Percentiles rank a stretch among this genome's conserved stretches.
phyloP scores from a whole-genome alignment of 1,284 basidiomycete genomes.

The Ceratobasidium sp. region DNA sequence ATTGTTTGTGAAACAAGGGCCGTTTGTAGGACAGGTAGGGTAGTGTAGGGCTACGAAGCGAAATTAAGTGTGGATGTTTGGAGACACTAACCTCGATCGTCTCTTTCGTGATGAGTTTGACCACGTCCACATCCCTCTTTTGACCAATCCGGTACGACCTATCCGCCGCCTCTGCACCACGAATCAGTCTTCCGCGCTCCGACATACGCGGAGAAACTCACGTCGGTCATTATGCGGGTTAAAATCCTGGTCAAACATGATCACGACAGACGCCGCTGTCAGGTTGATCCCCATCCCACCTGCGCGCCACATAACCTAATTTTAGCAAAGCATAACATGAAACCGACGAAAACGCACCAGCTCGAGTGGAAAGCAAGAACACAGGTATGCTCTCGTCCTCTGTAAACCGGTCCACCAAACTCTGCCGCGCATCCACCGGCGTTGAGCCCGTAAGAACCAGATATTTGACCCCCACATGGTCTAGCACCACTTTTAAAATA shows the following conservation, averaged over 20 bases:
- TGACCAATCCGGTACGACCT: slow-evolving; percentile 98
- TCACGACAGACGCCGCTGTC: slow-evolving; percentile 90
- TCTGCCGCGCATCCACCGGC: slow-evolving; percentile 90
- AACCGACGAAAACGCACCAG: slow-evolving; percentile 61
- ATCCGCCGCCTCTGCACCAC: slow-evolving; percentile 79
- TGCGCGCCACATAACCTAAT: neutral
- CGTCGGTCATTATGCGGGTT: slow-evolving; percentile 73
- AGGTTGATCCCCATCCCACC: slow-evolving; percentile 89
- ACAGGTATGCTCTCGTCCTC: slow-evolving; percentile 89
- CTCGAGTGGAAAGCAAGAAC: slow-evolving; percentile 95
- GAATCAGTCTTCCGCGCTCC: neutral
- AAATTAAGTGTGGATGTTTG: no score
- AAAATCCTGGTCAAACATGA: slow-evolving; percentile 98
- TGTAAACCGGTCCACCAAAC: slow-evolving; percentile 96
- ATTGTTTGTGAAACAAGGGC: no score
- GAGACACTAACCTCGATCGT: slow-evolving; percentile 72
- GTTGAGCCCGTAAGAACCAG: slow-evolving; percentile 94
- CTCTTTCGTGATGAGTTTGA: slow-evolving; percentile 90
- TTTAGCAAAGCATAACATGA: neutral
- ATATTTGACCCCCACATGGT: slow-evolving; percentile 77
- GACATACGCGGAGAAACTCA: neutral
- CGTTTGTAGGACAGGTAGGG: neutral
- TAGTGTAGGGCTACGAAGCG: neutral
- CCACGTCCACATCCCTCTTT: slow-evolving; percentile 86
- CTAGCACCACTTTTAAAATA: slow-evolving; percentile 87